phyloP scores from a whole-genome alignment of 2,329 filamentous ascomycete species.

The Thielaviopsis punctulata region DNA sequence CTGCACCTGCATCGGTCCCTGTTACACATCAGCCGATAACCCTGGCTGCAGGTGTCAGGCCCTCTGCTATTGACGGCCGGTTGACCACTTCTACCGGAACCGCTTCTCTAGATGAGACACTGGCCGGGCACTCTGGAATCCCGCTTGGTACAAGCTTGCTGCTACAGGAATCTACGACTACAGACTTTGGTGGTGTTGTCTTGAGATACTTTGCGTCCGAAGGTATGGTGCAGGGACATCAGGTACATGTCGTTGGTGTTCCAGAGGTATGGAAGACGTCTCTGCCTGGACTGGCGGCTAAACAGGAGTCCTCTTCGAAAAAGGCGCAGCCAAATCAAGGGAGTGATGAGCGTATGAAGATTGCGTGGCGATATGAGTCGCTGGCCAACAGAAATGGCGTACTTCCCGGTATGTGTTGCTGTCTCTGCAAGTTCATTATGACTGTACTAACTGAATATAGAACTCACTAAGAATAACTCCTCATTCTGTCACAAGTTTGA shows the following conservation, averaged over 20 bases:
- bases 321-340: background rate
- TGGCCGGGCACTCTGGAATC: conserved; percentile 75
- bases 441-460: background rate
- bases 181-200: conserved; percentile 76
- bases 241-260: conserved; percentile 69
- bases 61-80: conserved; percentile 77
- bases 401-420: conserved; percentile 39
- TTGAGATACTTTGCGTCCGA: conserved; percentile 84
- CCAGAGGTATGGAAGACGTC: conserved; percentile 68
- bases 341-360: conserved; percentile 64
- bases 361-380: conserved; percentile 92
- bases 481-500: conserved; percentile 60
- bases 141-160: conserved; percentile 66
- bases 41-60: conserved; percentile 38
- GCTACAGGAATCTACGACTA: conserved; percentile 78
- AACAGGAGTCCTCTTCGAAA: background rate
- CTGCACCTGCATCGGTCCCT: conserved; percentile 17
- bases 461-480: conserved; percentile 14
- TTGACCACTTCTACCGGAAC: conserved; percentile 84
- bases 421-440: background rate
- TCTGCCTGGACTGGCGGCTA: conserved; percentile 49
- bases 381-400: conserved; percentile 50
- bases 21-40: conserved; percentile 11
- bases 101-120: conserved; percentile 62
- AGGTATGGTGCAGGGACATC: conserved; percentile 78